These are phyloP conservation scores for Eucalyptus cloeziana DNA, from an alignment of 345 rosid species.

Conservation along the genomic window DNA sequence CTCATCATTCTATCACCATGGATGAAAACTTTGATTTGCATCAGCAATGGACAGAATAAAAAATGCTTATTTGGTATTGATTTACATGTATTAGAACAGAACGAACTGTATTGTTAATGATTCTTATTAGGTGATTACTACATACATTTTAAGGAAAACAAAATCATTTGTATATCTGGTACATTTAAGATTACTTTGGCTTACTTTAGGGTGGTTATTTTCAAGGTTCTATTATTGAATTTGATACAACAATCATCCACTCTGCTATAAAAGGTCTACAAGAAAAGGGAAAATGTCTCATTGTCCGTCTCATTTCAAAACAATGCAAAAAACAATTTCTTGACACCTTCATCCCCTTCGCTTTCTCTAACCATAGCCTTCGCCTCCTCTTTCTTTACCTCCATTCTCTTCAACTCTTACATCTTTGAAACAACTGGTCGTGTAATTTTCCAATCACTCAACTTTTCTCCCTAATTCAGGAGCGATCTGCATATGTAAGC, in stretches of 20 bases:
- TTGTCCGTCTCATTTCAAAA: not conserved
- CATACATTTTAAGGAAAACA: not conserved
- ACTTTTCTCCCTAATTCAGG: not conserved
- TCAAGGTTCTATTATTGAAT: not conserved
- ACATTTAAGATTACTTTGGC: not conserved
- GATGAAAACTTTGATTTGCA: not conserved
- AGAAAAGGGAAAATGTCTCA: not conserved
- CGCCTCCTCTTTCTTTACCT: not conserved
- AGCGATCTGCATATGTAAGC: not conserved
- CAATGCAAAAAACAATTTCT: not conserved
- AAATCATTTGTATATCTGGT: not conserved
- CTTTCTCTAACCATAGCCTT: not conserved
- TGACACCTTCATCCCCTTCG: not conserved
- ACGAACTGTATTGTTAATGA: not conserved
- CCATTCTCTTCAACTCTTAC: not conserved
- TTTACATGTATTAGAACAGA: not conserved
- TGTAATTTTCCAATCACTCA: not conserved
- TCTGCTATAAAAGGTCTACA: not conserved
- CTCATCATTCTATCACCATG: not conserved
- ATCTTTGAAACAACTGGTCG: not conserved
- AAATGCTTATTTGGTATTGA: not conserved
- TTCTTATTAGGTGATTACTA: not conserved
- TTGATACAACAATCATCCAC: not conserved
- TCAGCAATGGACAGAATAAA: not conserved
- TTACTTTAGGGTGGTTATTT: not conserved